Evolutionary conservation across 163 green algal species (phyloP), one percentile per base, ranked within the genome.

Genomic region (Scenedesmus sp.): DNA sequence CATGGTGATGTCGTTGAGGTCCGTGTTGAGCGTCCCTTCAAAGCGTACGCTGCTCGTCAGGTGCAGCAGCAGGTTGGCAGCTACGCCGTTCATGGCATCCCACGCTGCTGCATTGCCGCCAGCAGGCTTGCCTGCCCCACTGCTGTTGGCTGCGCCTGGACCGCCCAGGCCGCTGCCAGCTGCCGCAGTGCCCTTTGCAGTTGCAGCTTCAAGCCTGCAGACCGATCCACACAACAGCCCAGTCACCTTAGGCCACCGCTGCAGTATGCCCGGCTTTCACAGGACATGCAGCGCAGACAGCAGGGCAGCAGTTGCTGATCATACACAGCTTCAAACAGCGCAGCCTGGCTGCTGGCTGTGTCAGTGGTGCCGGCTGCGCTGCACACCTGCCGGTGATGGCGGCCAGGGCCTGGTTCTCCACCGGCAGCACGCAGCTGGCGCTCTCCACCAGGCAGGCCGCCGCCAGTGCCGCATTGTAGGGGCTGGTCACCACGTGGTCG

Each of bases 401-500:
- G 33, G 94, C 89, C 22, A 98, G 92, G 24, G 96, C 96, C 78
- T 97, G 94, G 91, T 98, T 98, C 70, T 98, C 96, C 10, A 98
- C 68, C 0, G 96, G 96, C 80, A 99, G 89, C 61, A 98, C 97
- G 49, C 93, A 96, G 93, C 98, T 96, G 0, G 97, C 96, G 53
- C 95, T 89, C 82, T 97, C 93, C 16, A 95, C 91, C 37, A 98
- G 95, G 91, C 94, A 87, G n/a, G 82, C 61, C 24, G 95, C 86
- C 2, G 95, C 94, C n/a, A 98, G 94, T 46, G 97, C 79, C 26
- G 96, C 94, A 91, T 99, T 99, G 95, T 98, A 98, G n/a, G 96
- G 96, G n/a, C 93, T 96, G 16, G 95, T 97, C 7, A 98, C 94
- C 15, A 98, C 96, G 82, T 96, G 89, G 73, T 97, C 95, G 37